Percentiles rank a stretch among this genome's conserved stretches.
Evolutionary conservation across 257 asterid genomes (phyloP).

Genomic region (Solanum sparsipilum): DNA sequence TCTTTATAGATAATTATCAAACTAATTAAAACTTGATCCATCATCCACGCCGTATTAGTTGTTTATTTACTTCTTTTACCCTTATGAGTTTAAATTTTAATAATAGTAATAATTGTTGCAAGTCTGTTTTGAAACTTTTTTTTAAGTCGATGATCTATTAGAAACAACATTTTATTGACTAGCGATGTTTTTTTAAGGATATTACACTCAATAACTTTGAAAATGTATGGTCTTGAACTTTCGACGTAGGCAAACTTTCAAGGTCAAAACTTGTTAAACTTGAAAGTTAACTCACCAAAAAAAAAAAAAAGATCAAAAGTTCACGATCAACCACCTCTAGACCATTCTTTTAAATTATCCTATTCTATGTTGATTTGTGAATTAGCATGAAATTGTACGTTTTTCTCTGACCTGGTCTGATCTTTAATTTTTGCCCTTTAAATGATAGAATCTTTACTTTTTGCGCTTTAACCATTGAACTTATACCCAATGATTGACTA

Average conservation of each 20-base stretch:
- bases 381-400: not conserved
- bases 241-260: too few relatives aligned
- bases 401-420: rapidly evolving
- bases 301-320: not conserved
- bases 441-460: too few relatives aligned
- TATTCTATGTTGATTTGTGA: not conserved
- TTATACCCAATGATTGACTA: not conserved
- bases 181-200: not conserved
- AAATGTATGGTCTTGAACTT: not conserved
- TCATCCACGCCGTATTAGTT: not conserved
- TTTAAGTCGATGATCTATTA: too few relatives aligned
- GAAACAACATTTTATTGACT: not conserved
- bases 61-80: not conserved
- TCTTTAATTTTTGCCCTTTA: too few relatives aligned
- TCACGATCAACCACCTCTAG: not conserved
- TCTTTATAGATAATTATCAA: not conserved
- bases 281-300: not conserved
- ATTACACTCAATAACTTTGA: too few relatives aligned
- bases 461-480: not conserved
- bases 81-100: not conserved
- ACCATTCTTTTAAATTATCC: not conserved
- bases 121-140: not conserved
- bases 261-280: not conserved
- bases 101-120: not conserved
- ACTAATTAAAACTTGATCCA: not conserved